Conservation (phyloP, 495 filamentous ascomycete species). For the Xylaria bambusicola region DNA sequence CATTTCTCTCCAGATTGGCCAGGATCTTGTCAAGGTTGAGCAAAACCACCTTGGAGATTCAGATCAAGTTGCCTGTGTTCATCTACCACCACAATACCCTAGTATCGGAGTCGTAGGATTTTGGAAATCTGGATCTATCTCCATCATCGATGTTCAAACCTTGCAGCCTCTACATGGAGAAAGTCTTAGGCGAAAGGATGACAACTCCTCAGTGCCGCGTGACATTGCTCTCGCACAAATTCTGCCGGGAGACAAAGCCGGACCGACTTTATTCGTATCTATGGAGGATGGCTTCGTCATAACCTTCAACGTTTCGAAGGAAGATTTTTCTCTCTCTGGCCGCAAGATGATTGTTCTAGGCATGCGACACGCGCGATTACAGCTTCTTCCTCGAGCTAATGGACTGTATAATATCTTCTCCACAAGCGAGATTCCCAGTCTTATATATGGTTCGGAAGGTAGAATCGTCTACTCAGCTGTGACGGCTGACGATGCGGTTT, state of each 20-base stretch:
- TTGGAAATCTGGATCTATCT: constrained; percentile 75
- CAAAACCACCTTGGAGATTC: constrained; percentile 61
- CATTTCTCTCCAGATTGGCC: constrained; percentile 62
- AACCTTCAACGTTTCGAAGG: constrained; percentile 72
- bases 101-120: constrained; percentile 76
- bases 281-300: constrained; percentile 93
- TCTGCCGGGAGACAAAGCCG: constrained; percentile 50
- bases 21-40: constrained; percentile 57
- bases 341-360: constrained; percentile 85
- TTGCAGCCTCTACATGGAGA: constrained; percentile 56
- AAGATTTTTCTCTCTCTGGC: constrained; percentile 60
- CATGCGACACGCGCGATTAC: constrained; percentile 78
- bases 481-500: constrained; percentile 83
- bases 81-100: constrained; percentile 46
- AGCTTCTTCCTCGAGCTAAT: constrained; percentile 65
- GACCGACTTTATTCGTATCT: constrained; percentile 82
- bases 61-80: constrained; percentile 82
- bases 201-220: constrained; percentile 74
- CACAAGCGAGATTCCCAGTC: constrained; percentile 86
- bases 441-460: constrained; percentile 88
- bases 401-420: constrained; percentile 82
- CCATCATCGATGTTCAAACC: constrained; percentile 64
- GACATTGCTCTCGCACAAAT: constrained; percentile 78
- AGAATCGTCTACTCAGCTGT: constrained; percentile 91
- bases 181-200: constrained; percentile 55